Base-by-base conservation (phyloP, 768 basidiomycete species). In the Tricholomella constricta region DNA sequence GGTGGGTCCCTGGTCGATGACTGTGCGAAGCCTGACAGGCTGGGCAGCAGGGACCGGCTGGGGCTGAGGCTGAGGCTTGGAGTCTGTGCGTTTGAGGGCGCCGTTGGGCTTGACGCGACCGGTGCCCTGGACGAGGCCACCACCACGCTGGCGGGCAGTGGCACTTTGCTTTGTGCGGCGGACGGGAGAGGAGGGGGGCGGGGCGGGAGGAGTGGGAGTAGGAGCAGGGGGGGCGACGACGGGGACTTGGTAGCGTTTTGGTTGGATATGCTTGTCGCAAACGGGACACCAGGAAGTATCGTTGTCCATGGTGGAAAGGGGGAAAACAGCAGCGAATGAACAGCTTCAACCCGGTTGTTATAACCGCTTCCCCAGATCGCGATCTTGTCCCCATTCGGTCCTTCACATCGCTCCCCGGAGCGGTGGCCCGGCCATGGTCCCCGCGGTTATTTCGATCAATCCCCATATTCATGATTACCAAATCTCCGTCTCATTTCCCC, bases 261-360 rank as follows among this genome's bases (percentile, higher is more conserved):
- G 90, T n/a, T 81, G 72, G 59, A 93, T 91, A 57, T 86, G 85
- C 60, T 82, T 76, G 62, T 84, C 81, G 75, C 91, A 93, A 63
- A 81, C 82, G 45, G 88, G 87, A 79, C 90, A 92, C 86, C 87
- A 93, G 51, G 83, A 75, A 56, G 85, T 78, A 72, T 89, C 89
- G 72, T 84, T 77, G 45, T 78, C 76, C 74, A 75, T 75, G 50
- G 59, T 43, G 20, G 19, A 26, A 52, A 55, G 60, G 58, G 52
- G 52, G 58, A 53, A 32, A 10, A 26, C 53, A 46, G 54, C 47
- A 51, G 38, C 34, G 59, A 42, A 31, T 46, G 46, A 41, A 8
- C 31, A 22, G 41, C 20, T n/a, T 38, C 31, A 11, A n/a, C 25
- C 40, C 37, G 35, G 36, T 53, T 41, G 59, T 73, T 71, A 68